Conservation (phyloP, 208 protist species). For the Wallacemonas sp. region DNA sequence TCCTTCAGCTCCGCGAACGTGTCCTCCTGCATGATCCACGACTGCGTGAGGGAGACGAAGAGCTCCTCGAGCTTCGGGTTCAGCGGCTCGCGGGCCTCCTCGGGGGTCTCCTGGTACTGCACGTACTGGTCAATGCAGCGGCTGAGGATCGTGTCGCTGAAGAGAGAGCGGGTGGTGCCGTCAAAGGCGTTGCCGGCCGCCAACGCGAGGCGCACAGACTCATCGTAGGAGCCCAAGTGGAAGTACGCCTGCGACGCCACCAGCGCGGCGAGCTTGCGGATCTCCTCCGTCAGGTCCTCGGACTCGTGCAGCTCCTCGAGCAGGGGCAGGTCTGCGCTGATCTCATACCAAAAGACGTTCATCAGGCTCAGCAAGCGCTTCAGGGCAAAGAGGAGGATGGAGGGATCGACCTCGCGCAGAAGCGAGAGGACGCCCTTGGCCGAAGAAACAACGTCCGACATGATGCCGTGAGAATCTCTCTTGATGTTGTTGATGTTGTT, state of each 20-base stretch:
- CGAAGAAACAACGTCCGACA: constrained; percentile 67
- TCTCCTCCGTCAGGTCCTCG: constrained; percentile 49
- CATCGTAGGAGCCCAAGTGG: constrained; percentile 96
- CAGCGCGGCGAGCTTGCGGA: constrained; percentile 86
- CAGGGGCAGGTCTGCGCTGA: constrained; percentile 68
- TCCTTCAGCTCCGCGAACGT: constrained; percentile 72
- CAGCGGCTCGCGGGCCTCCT: constrained; percentile 31
- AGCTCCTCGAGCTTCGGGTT: constrained; percentile 85
- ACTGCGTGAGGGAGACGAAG: constrained; percentile 74
- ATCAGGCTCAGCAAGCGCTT: constrained; percentile 71
- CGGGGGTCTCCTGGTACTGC: constrained; percentile 59
- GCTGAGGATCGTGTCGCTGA: constrained; percentile 90
- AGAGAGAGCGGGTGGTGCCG: constrained; percentile 74
- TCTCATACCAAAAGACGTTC: constrained; percentile 92
- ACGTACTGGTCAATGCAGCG: constrained; percentile 96
- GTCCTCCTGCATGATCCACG: constrained; percentile 79
- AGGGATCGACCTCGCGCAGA: constrained; percentile 65
- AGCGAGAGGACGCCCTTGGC: constrained; percentile 86
- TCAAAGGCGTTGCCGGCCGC: constrained; percentile 95
- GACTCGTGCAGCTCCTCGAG: constrained; percentile 88
- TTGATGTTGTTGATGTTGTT: too few relatives aligned
- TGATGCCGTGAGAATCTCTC: constrained; percentile 14
- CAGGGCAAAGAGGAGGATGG: constrained; percentile 79
- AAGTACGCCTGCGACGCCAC: constrained; percentile 98
- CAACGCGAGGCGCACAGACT: constrained; percentile 96